Evolutionary conservation across 192 early-diverging fungal species (phyloP), one percentile per base, ranked within the genome.

Genomic region (Piromyces sp.): DNA sequence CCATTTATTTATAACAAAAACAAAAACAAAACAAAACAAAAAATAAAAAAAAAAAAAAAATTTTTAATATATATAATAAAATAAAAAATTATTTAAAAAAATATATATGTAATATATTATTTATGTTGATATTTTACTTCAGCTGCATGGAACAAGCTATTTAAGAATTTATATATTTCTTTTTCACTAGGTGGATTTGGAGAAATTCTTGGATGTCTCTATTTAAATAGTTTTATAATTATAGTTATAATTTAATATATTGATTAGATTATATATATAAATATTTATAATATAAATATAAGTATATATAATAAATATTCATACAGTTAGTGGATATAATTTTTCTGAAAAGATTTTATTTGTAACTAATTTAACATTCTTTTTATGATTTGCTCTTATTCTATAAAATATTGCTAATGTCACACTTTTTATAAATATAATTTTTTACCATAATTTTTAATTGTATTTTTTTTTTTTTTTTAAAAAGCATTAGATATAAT

Each of bases 111-210:
- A n/a, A n/a, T n/a, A n/a, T n/a, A n/a, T n/a, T n/a, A n/a, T n/a
- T n/a, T n/a, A n/a, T n/a, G n/a, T n/a, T n/a, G n/a, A n/a, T n/a
- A n/a, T n/a, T n/a, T 4, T 68, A 68, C 51, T 68, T 92, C 90
- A 17, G 91, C 89, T 16, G 91, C 88, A 79, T 90, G 87, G 86
- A 93, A 92, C 30, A 93, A 85, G 82, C 90, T 92, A 30, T 90
- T 86, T 81, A 93, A 86, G 80, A 90, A 93, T 30, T 87, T 88
- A 86, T 85, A 92, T 26, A 93, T 86, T 31, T 91, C 91, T 19
- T 89, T 87, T 84, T 86, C 87, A 14, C 81, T 78, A 2, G 88
- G 87, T 30, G 51, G 51, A 82, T 84, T 28, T 83, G 81, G 30
- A 31, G 79, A 83, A 86, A 86, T 58, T 89, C 89, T 79, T 86